Evolutionary conservation across 768 basidiomycete genomes (phyloP).

Genomic region (Lactarius hatsudake): DNA sequence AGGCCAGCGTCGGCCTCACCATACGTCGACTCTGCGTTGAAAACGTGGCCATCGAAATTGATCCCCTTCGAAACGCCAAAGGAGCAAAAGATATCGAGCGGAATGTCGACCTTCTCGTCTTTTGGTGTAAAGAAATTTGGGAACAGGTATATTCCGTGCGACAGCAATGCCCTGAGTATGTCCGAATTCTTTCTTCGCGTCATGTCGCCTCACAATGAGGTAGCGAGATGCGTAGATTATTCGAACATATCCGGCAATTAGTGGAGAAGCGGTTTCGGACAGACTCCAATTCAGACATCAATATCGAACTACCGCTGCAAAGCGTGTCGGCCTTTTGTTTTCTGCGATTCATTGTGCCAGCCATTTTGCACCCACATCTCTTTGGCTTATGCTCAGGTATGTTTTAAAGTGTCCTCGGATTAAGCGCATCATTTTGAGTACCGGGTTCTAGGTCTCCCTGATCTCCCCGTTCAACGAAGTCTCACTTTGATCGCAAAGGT

Average conservation of each 20-base stretch:
- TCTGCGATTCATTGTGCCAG: slow-evolving; percentile 86
- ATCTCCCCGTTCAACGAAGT: slow-evolving; percentile 66
- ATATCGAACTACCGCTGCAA: slow-evolving; percentile 66
- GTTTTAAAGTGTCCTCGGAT: slow-evolving; percentile 11
- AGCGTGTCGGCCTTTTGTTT: slow-evolving; percentile 89
- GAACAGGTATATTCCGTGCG: slow-evolving; percentile 73
- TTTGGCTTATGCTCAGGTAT: slow-evolving; percentile 76
- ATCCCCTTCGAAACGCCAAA: slow-evolving; percentile 67
- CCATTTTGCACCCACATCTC: slow-evolving; percentile 83
- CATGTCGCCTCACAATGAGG: slow-evolving; percentile 15
- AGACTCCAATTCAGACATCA: slow-evolving; percentile 41
- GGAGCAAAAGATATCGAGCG: slow-evolving; percentile 58
- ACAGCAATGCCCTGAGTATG: slow-evolving; percentile 71
- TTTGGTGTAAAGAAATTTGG: slow-evolving; percentile 83
- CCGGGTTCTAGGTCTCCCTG: slow-evolving; percentile 57
- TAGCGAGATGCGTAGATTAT: slow-evolving; percentile 72
- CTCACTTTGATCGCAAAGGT: slow-evolving; percentile 84
- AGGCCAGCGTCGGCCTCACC: slow-evolving; percentile 69
- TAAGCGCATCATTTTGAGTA: background rate
- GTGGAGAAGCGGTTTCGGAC: slow-evolving; percentile 64
- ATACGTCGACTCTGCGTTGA: slow-evolving; percentile 70
- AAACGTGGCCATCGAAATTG: slow-evolving; percentile 77
- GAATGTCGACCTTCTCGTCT: slow-evolving; percentile 64
- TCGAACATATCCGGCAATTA: slow-evolving; percentile 64
- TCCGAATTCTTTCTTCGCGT: slow-evolving; percentile 22